These are phyloP conservation scores for Aspergillus baeticus DNA, from an alignment of 495 filamentous ascomycete genomes.

Conservation along the genomic window DNA sequence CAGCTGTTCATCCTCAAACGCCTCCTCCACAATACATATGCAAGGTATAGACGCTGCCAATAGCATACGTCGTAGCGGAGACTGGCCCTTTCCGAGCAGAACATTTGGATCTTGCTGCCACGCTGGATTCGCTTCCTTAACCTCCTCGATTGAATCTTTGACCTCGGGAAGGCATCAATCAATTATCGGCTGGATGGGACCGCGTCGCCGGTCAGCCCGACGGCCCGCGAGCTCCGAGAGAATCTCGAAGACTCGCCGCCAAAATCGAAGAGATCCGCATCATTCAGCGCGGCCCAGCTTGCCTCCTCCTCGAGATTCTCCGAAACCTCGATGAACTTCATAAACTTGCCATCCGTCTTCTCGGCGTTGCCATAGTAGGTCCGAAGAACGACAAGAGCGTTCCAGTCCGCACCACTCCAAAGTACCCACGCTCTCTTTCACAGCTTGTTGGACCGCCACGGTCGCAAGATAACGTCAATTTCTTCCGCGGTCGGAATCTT, in stretches of 20 bases:
- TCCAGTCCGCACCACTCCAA: background rate
- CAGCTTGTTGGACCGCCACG: constrained; percentile 6
- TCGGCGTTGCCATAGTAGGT: background rate
- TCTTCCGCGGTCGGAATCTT: constrained; percentile 1
- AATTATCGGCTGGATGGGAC: background rate
- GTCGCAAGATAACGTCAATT: background rate
- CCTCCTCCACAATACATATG: background rate
- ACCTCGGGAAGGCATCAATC: background rate
- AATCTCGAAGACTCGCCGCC: background rate
- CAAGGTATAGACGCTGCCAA: background rate
- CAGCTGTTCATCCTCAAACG: background rate
- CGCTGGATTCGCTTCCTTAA: background rate
- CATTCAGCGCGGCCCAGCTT: background rate
- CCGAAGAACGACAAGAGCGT: constrained; percentile 1
- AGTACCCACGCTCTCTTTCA: constrained; percentile 1
- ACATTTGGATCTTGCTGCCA: background rate
- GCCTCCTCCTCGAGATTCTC: background rate
- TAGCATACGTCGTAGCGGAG: background rate
- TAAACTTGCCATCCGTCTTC: background rate
- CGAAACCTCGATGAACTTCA: background rate
- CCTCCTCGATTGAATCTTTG: background rate
- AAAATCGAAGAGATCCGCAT: constrained; percentile 1
- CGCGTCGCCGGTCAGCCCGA: background rate
- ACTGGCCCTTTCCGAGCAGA: background rate
- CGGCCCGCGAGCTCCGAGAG: background rate